A percentile compares a stretch with the other conserved stretches of the same genome.
These are phyloP conservation scores for Salix viminalis DNA, from an alignment of 345 rosid genomes.

Conservation along the genomic window DNA sequence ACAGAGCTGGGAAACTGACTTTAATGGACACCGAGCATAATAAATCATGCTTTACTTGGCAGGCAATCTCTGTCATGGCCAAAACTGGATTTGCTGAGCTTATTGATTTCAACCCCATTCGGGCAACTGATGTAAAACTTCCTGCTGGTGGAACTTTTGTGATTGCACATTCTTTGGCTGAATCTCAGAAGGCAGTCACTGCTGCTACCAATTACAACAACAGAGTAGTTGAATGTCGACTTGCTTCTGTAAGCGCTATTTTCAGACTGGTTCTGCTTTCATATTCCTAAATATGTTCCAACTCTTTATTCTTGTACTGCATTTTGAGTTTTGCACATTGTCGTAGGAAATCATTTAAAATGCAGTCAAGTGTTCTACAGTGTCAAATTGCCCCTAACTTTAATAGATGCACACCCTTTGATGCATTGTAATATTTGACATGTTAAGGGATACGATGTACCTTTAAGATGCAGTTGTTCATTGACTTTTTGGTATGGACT, in stretches of 20 bases:
- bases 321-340: neutral
- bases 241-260: slow-evolving; percentile 71
- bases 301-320: neutral
- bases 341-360: neutral
- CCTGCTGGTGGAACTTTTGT: slow-evolving; percentile 94
- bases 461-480: neutral
- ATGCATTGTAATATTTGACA: neutral
- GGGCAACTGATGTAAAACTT: slow-evolving; percentile 93
- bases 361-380: neutral
- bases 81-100: slow-evolving; percentile 96
- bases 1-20: neutral
- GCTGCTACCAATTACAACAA: slow-evolving; percentile 94
- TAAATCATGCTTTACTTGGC: slow-evolving; percentile 12
- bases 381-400: neutral
- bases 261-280: neutral
- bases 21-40: neutral
- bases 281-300: neutral
- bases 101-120: slow-evolving; percentile 96
- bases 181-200: slow-evolving; percentile 94
- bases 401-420: neutral
- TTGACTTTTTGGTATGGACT: neutral
- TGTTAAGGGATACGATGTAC: neutral
- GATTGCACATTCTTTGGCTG: slow-evolving; percentile 90
- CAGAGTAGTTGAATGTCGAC: slow-evolving; percentile 93
- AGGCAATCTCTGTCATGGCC: slow-evolving; percentile 99